phyloP scores from a whole-genome alignment of 345 rosid genomes.

The Populus nigra region DNA sequence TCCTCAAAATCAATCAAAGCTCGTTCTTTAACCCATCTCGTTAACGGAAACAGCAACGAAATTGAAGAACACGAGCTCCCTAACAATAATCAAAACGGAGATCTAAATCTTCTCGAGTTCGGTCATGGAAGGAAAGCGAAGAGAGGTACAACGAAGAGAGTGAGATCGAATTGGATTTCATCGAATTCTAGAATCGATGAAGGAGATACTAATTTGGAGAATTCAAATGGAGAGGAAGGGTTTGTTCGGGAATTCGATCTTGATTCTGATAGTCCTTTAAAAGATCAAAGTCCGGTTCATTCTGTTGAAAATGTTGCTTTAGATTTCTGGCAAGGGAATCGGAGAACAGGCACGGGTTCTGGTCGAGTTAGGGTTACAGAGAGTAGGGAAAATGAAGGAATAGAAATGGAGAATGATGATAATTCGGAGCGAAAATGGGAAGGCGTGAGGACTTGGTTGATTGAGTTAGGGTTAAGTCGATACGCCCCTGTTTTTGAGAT shows the following conservation, averaged over 20 bases:
- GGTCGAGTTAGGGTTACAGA: slow-evolving; percentile 36
- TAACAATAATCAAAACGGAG: slow-evolving; percentile 26
- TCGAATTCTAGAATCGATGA: slow-evolving; percentile 16
- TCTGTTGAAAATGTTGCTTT: slow-evolving; percentile 27
- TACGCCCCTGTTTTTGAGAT: slow-evolving; percentile 38
- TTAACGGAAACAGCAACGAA: slow-evolving; percentile 44
- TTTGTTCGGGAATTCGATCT: slow-evolving; percentile 25
- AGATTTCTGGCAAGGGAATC: slow-evolving; percentile 37
- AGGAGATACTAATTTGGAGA: background rate
- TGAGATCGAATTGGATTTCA: slow-evolving; percentile 35
- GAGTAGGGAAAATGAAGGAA: slow-evolving; percentile 28
- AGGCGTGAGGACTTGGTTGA: slow-evolving; percentile 31
- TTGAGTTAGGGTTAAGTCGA: slow-evolving; percentile 33
- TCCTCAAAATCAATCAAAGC: slow-evolving; percentile 48
- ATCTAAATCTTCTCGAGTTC: slow-evolving; percentile 25
- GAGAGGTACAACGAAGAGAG: slow-evolving; percentile 26
- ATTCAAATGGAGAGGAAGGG: slow-evolving; percentile 17
- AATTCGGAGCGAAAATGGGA: slow-evolving; percentile 27
- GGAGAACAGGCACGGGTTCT: slow-evolving; percentile 17
- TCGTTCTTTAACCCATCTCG: slow-evolving; percentile 57
- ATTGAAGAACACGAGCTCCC: slow-evolving; percentile 27
- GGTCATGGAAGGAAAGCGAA: slow-evolving; percentile 36
- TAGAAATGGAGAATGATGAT: slow-evolving; percentile 21
- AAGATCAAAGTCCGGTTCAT: slow-evolving; percentile 27
- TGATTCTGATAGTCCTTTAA: slow-evolving; percentile 24